These are phyloP conservation scores for Graphilbum fragrans DNA, from an alignment of 2,329 filamentous ascomycete species.

Conservation along the genomic window DNA sequence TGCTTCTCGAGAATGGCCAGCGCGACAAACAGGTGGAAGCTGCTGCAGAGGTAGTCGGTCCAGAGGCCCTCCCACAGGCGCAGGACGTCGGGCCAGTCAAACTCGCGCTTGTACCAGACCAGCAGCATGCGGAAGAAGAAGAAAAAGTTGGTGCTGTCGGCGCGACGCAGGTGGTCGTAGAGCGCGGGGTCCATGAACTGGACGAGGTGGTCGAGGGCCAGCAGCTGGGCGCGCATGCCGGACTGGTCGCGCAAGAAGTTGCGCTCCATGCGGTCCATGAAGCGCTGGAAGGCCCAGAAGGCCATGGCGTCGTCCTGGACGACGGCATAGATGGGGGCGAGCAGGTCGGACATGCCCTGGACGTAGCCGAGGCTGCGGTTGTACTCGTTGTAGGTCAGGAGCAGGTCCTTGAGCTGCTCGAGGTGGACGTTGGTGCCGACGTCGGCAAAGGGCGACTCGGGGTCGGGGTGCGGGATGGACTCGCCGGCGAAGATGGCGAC, in stretches of 20 bases:
- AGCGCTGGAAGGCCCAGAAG: conserved; percentile 91
- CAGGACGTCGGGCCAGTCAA: conserved; percentile 76
- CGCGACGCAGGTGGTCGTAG: conserved; percentile 76
- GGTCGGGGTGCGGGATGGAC: conserved; percentile 92
- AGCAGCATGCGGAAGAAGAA: conserved; percentile 99
- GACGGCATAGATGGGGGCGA: conserved; percentile 92
- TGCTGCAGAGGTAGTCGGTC: conserved; percentile 82
- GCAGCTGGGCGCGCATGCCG: conserved; percentile 86
- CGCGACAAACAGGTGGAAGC: conserved; percentile 91
- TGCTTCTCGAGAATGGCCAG: conserved; percentile 93
- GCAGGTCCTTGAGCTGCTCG: conserved; percentile 98
- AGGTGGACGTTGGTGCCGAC: conserved; percentile 92
- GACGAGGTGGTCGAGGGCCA: conserved; percentile 86
- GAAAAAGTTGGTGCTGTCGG: conserved; percentile 97
- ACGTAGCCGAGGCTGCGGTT: conserved; percentile 94
- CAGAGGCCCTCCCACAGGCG: conserved; percentile 86
- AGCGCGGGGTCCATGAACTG: conserved; percentile 94
- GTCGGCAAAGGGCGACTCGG: conserved; percentile 86
- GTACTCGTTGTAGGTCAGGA: conserved; percentile 96
- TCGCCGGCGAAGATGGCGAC: conserved; percentile 94
- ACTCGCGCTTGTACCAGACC: conserved; percentile 98
- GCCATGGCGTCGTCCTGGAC: conserved; percentile 95
- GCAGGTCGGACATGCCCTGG: conserved; percentile 94
- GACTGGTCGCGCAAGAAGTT: conserved; percentile 95
- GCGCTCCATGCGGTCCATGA: conserved; percentile 96